These are phyloP conservation scores for Bruguiera hainesii DNA, from an alignment of 441 rosid species.

Conservation along the genomic window DNA sequence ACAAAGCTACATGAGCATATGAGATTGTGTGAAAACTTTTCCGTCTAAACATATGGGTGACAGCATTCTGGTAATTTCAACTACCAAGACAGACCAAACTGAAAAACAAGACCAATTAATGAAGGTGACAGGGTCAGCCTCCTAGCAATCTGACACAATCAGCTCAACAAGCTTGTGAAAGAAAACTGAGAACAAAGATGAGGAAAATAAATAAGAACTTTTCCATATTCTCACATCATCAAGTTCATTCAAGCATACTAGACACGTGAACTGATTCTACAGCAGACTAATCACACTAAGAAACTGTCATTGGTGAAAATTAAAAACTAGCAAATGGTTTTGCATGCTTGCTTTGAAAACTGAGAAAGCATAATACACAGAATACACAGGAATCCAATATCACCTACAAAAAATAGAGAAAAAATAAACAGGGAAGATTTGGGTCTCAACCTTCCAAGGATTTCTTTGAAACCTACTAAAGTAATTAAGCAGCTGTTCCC, in stretches of 20 bases:
- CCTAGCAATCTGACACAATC: neutral
- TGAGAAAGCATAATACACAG: neutral
- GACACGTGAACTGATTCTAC: neutral
- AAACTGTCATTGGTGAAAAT: neutral
- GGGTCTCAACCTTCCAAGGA: slow-evolving; percentile 62
- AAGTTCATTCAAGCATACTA: neutral
- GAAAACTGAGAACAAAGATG: neutral
- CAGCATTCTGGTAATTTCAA: neutral
- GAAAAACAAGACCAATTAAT: neutral
- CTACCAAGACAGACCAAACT: neutral
- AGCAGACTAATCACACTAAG: neutral
- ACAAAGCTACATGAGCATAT: too few relatives aligned
- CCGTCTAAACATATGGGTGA: neutral
- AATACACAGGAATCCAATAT: slow-evolving; percentile 4
- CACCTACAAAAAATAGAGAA: neutral
- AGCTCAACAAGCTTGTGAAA: neutral
- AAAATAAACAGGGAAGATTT: slow-evolving; percentile 7
- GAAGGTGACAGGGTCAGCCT: neutral
- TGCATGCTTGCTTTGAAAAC: neutral
- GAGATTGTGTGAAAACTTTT: too few relatives aligned
- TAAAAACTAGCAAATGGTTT: neutral
- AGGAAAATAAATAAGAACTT: neutral
- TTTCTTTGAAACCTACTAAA: slow-evolving; percentile 66
- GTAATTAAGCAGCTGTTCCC: slow-evolving; percentile 77
- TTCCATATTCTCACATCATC: neutral